phyloP scores from a whole-genome alignment of 75 land plant genomes.

The Picea sitchensis region DNA sequence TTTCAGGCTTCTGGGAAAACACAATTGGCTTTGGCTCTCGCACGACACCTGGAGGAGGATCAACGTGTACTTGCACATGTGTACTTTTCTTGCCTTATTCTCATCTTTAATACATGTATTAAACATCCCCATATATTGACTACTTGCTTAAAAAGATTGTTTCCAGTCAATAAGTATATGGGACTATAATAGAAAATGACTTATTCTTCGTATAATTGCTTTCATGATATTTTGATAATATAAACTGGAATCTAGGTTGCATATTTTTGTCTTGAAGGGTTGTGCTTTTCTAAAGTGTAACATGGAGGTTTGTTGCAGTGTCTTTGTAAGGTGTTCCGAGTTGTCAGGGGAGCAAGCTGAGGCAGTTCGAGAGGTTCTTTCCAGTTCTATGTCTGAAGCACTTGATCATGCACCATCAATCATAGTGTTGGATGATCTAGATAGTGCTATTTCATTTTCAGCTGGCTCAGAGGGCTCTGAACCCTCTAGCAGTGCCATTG shows the following conservation, averaged over 20 bases:
- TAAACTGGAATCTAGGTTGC: not conserved
- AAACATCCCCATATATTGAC: not conserved
- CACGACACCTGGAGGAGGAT: constrained; percentile 60
- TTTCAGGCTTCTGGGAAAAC: constrained; percentile 95
- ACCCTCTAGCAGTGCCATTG: constrained; percentile 38
- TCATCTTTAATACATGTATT: not conserved
- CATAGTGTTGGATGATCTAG: constrained; percentile 89
- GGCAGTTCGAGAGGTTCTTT: constrained; percentile 47
- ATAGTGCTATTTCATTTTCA: constrained; percentile 56
- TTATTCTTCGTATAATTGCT: not conserved
- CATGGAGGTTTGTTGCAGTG: constrained; percentile 44
- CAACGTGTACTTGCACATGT: constrained; percentile 63
- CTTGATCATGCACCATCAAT: constrained; percentile 75
- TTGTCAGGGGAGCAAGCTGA: constrained; percentile 66
- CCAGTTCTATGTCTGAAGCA: constrained; percentile 63
- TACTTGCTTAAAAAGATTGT: not conserved
- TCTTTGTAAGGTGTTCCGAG: constrained; percentile 62
- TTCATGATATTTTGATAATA: not conserved
- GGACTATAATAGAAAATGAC: not conserved
- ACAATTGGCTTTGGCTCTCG: constrained; percentile 66
- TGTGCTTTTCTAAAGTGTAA: not conserved
- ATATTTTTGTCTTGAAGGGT: not conserved
- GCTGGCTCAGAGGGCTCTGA: constrained; percentile 67
- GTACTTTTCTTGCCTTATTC: constrained; percentile 32
- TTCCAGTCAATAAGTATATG: not conserved